Base-by-base conservation (phyloP, 768 basidiomycete species). In the Macrolepiota dolichaula region DNA sequence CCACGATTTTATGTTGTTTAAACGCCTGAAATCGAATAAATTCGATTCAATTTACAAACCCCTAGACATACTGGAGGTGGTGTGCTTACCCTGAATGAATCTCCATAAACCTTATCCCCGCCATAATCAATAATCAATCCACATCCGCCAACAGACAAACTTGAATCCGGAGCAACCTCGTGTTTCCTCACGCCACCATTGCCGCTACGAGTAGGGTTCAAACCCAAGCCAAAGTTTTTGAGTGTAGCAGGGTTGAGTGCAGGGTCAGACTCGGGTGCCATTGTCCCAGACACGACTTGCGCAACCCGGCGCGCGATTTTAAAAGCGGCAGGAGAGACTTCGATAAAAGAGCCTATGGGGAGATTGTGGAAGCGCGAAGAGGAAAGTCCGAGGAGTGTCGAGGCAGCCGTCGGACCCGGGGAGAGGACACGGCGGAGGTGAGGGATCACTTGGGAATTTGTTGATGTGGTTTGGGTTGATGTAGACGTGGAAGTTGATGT, bases 81-180 rank as follows among this genome's bases (percentile, higher is more conserved):
- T 19, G 77, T n/a, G 19, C 90, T 66, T 67, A 96, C 96, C 63
- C 97, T 77, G 75, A 97, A 88, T 3, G 92, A 93, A 64, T 86
- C 77, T 1, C 84, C 85, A 66, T 84, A 90, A 7, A 79, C 82
- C 55, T 84, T 79, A 58, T 87, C 84, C 35, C 80, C 86, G 3
- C 97, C 96, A 69, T 98, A 98, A 73, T 99, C 97, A 9, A 98
- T 77, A 19, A 98, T 81, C 60, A 99, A 76, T 0, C 87, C 96
- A 57, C 85, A 85, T 10, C 85, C 85, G 13, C 79, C 78, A 51
- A 68, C 58, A 13, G 68, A 65, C 13, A 51, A 46, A 4, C 63
- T 62, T 5, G 35, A 51, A 22, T 67, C 47, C 11, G 25, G 36
- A 15, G 22, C 62, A 12, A 58, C 56, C 4, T 49, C 57, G 13